Evolutionary conservation across 2,329 filamentous ascomycete genomes (phyloP).

Genomic region (Aspergillus sp.): DNA sequence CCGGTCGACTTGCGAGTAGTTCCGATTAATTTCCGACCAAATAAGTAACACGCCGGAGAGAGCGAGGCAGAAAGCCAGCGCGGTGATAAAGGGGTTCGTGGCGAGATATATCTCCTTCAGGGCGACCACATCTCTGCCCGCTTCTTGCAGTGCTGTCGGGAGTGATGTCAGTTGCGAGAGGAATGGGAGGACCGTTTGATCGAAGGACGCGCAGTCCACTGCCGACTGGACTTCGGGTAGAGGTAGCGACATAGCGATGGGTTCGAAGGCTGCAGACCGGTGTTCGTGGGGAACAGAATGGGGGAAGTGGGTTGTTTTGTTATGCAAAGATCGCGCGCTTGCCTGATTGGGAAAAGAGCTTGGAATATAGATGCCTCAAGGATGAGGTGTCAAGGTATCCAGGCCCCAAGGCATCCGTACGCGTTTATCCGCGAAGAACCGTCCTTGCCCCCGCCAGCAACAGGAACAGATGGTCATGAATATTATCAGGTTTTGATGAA

Average conservation of each 20-base stretch:
- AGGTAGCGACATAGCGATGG: constrained; percentile 52
- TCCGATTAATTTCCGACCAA: constrained; percentile 76
- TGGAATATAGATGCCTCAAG: constrained; percentile 1
- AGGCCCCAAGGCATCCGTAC: constrained; percentile 1
- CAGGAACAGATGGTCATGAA: neutral
- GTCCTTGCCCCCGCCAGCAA: neutral
- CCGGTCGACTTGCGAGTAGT: constrained; percentile 95
- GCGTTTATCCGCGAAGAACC: neutral
- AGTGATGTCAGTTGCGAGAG: constrained; percentile 63
- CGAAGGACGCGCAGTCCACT: constrained; percentile 69
- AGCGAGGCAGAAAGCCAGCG: constrained; percentile 63
- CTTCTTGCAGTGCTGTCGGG: constrained; percentile 57
- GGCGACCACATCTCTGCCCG: constrained; percentile 53
- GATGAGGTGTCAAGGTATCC: neutral
- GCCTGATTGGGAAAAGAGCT: constrained; percentile 4
- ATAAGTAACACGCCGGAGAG: constrained; percentile 67
- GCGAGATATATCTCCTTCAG: constrained; percentile 67
- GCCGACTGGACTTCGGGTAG: constrained; percentile 61
- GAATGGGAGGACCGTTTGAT: constrained; percentile 68
- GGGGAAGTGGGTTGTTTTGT: neutral
- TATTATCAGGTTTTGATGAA: neutral
- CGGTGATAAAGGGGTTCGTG: constrained; percentile 79
- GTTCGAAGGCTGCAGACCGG: neutral
- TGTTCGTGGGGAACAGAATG: neutral
- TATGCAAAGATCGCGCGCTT: neutral